phyloP scores from a whole-genome alignment of 169 alveolate genomes.

The Cryptosporidium tyzzeri region DNA sequence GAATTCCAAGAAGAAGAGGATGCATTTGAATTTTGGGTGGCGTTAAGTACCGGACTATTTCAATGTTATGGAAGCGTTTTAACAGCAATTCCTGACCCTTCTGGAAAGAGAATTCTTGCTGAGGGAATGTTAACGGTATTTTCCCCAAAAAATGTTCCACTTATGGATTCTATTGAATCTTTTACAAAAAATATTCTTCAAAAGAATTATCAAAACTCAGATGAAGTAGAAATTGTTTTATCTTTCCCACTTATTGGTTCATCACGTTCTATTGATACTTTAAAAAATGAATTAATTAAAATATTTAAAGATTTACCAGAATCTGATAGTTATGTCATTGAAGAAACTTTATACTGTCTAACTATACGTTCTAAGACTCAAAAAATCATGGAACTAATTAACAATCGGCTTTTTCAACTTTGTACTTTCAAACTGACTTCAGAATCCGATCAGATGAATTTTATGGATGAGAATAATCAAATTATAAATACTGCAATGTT shows the following conservation, averaged over 20 bases:
- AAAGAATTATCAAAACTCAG: background rate
- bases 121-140: conserved; percentile 56
- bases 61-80: conserved; percentile 60
- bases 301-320: conserved; percentile 5
- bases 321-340: background rate
- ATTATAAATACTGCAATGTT: conserved; percentile 65
- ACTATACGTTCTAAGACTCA: background rate
- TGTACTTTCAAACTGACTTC: conserved; percentile 18
- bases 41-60: conserved; percentile 24
- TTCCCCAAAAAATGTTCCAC: conserved; percentile 53
- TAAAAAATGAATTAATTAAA: background rate
- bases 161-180: conserved; percentile 25
- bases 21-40: conserved; percentile 66
- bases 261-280: background rate
- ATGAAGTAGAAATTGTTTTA: background rate
- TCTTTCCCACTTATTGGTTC: conserved; percentile 59
- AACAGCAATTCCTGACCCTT: conserved; percentile 70
- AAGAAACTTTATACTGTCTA: conserved; percentile 8
- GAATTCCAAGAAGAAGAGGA: conserved; percentile 48
- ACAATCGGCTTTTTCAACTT: conserved; percentile 55
- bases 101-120: conserved; percentile 39
- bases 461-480: background rate
- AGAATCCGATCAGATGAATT: background rate
- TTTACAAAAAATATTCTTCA: background rate
- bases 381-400: conserved; percentile 19